Evolutionary conservation across 495 filamentous ascomycete genomes (phyloP).

Genomic region (Trichoderma virens): DNA sequence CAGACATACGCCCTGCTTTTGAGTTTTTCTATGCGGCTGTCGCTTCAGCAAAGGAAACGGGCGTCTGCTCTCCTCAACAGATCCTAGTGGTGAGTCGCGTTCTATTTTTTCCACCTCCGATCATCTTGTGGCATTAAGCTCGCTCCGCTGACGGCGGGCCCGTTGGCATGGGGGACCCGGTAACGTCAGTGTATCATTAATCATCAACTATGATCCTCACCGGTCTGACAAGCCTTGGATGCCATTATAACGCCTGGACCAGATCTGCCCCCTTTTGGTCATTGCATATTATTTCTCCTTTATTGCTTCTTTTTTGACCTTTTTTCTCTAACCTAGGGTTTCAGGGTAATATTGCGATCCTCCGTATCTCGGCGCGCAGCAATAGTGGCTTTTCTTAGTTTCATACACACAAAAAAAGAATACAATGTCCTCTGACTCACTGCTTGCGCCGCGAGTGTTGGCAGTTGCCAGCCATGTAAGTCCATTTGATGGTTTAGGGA

Average conservation of each 20-base stretch:
- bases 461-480: constrained; percentile 97
- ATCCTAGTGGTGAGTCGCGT: not conserved
- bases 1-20: not conserved
- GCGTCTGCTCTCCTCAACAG: not conserved
- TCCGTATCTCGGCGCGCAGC: not conserved
- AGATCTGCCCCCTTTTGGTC: not conserved
- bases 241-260: not conserved
- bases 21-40: not conserved
- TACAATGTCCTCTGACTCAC: not conserved
- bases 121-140: not conserved
- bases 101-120: not conserved
- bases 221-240: too few relatives aligned
- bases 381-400: not conserved
- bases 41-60: not conserved
- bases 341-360: not conserved
- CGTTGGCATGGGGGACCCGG: not conserved
- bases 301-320: not conserved
- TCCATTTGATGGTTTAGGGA: constrained; percentile 1
- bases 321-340: not conserved
- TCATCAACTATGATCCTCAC: not conserved
- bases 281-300: not conserved
- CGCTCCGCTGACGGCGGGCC: constrained; percentile 2
- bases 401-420: not conserved
- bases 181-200: not conserved
- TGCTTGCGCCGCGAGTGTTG: constrained; percentile 46